Evolutionary conservation across 371 early-diverging fungal genomes (phyloP), one percentile per base, ranked within the genome.

Genomic region (Mortierella sp.): DNA sequence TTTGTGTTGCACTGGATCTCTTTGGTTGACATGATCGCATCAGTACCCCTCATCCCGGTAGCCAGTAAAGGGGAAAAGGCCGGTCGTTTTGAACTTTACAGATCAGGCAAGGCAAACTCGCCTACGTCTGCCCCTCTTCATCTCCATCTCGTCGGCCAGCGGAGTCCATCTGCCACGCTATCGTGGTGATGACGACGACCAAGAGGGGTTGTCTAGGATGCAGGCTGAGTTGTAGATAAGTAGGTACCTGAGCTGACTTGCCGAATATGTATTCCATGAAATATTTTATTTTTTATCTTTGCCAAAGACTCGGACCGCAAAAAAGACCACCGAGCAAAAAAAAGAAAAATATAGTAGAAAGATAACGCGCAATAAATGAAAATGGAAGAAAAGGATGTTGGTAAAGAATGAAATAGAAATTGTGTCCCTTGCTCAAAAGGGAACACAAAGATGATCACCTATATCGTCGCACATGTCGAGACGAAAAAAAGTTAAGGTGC

Each of bases 131-230:
- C 6, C 14, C 22, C 24, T 8, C 24, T 24, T 19, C 26, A 50
- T 24, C 14, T 9, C n/a, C 22, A 8, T 24, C 50, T 24, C 50
- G 58, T 22, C 26, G 9, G 52, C 26, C 29, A 19, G 58, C 58
- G 58, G 58, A 58, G 58, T 58, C 58, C 37, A 19, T 58, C 37
- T 58, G 34, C 58, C 58, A 58, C 58, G 58, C 34, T 58, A 58
- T 58, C 58, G 6, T 34, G 19, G 19, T 64, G 26, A 64, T 64
- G 39, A 40, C 41, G 64, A 64, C 64, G 40, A 24, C 19, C 48
- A n/a, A 48, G 13, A 1, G 47, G 19, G 19, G 22, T 58, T 34
- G 53, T 58, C 37, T 58, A 58, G 31, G 22, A 58, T 34, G n/a
- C 37, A 2, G 31, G 14, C 55, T 34, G 58, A 58, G 22, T 58